Evolutionary conservation across 129 eudicot species (phyloP).

Genomic region (Oenanthe sinensis): DNA sequence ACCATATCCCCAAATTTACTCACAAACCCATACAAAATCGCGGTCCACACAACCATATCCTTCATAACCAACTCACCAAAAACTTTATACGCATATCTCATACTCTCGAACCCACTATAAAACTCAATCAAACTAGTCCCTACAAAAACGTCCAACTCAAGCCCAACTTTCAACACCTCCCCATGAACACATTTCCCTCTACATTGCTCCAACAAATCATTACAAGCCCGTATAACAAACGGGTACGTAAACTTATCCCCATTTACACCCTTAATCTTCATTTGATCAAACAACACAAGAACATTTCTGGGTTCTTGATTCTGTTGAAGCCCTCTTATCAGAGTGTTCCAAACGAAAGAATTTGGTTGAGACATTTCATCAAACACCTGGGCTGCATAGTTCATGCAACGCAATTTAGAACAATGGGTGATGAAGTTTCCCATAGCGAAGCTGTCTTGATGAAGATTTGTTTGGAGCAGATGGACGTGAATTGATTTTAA

Average conservation of each 20-base stretch:
- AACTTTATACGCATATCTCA: not conserved
- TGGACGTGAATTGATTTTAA: conserved; percentile 20
- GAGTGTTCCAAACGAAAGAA: conserved; percentile 11
- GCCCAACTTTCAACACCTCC: conserved; percentile 10
- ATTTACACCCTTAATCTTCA: not conserved
- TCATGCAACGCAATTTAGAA: not conserved
- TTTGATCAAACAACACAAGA: not conserved
- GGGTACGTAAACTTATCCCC: conserved; percentile 9
- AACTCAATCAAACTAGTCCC: conserved; percentile 14
- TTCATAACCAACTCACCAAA: conserved; percentile 19
- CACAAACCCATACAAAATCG: conserved; percentile 16
- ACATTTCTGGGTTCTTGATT: not conserved
- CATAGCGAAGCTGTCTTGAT: conserved; percentile 14
- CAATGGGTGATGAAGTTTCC: conserved; percentile 21
- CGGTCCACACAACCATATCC: conserved; percentile 17
- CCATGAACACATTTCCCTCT: conserved; percentile 9
- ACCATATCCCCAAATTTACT: conserved; percentile 14
- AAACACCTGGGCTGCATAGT: conserved; percentile 4
- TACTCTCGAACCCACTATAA: conserved; percentile 2
- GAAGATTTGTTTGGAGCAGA: conserved; percentile 15
- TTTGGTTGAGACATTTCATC: conserved; percentile 14
- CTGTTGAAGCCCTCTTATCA: conserved; percentile 10
- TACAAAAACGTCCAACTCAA: conserved; percentile 5
- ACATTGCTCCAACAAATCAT: conserved; percentile 4
- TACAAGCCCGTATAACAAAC: conserved; percentile 6